A percentile compares a stretch with the other conserved stretches of the same genome.
phyloP scores from a whole-genome alignment of 345 rosid species.

The Eutrema japonicum region DNA sequence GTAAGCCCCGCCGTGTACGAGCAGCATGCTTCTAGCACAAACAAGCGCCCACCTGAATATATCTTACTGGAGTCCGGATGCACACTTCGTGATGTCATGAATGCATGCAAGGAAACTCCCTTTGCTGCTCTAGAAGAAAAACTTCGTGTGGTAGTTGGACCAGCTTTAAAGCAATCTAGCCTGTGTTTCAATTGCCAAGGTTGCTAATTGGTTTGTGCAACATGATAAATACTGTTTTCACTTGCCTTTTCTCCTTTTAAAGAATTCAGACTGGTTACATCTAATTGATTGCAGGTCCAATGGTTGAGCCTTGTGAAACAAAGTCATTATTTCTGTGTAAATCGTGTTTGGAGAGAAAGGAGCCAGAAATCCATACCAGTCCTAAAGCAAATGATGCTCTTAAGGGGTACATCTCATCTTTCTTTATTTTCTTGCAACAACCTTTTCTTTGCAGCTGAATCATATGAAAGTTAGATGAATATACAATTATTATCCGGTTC shows the following conservation, averaged over 20 bases:
- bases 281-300: conserved; percentile 49
- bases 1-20: conserved; percentile 65
- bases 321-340: conserved; percentile 57
- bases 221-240: not conserved
- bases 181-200: conserved; percentile 91
- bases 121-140: conserved; percentile 64
- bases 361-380: conserved; percentile 43
- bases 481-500: conserved; percentile 7
- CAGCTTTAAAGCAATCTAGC: conserved; percentile 54
- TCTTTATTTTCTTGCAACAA: not conserved
- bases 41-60: conserved; percentile 86
- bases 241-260: conserved; percentile 5
- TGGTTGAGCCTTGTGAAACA: conserved; percentile 40
- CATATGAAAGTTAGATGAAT: conserved; percentile 14
- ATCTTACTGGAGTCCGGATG: conserved; percentile 73
- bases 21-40: conserved; percentile 83
- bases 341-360: conserved; percentile 55
- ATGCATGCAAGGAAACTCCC: conserved; percentile 67
- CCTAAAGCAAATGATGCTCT: conserved; percentile 40
- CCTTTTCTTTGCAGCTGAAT: conserved; percentile 13
- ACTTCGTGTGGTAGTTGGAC: conserved; percentile 55
- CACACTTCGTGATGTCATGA: conserved; percentile 84
- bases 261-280: conserved; percentile 14
- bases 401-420: conserved; percentile 32
- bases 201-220: conserved; percentile 46